Evolutionary conservation across 2,329 filamentous ascomycete genomes (phyloP), one percentile per base, ranked within the genome.

Genomic region (Bipolaris oryzae): DNA sequence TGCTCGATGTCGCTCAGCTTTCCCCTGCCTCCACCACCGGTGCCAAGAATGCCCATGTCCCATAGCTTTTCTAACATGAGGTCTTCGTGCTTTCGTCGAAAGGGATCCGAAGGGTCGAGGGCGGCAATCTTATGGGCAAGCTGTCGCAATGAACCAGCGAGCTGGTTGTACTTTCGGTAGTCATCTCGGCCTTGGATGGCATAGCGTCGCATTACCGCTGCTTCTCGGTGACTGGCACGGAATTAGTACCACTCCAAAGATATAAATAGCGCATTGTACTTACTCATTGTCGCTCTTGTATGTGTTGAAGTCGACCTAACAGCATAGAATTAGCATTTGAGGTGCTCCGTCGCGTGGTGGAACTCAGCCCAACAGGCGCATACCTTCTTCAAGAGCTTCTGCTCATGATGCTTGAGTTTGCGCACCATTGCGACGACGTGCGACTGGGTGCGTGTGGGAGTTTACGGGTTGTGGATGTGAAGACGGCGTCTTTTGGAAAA

Each of bases 391-490:
- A 98, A 86, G 74, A 98, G 89, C 84, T 95, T 96, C 76, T 95
- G 87, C 87, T 99, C 95, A 50, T 72, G 94, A 79, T 96, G 87
- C 80, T 97, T 98, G 74, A 99, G 87, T 82, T 96, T 92, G 70
- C 95, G 89, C 67, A 96, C 92, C 95, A 98, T 98, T 21, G 47
- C 46, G 50, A 45, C 21, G 51, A 28, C 4, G 16, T 1, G 11
- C 25, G 42, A 33, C 16, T 20, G n/a, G 42, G 42, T 18, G 42
- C 10, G 28, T 16, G 41, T 11, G 25, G 15, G 16, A 34, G 28
- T n/a, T 15, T 45, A 18, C 6, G n/a, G 11, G 13, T 20, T 3
- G 16, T 10, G 45, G 33, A 33, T 33, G 39, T 20, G 20, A 20
- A n/a, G 25, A 41, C 9, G 45, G 35, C 38, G 46, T 45, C 16